Evolutionary conservation across 2,329 filamentous ascomycete genomes (phyloP).

Genomic region (Penicillium thymicola): DNA sequence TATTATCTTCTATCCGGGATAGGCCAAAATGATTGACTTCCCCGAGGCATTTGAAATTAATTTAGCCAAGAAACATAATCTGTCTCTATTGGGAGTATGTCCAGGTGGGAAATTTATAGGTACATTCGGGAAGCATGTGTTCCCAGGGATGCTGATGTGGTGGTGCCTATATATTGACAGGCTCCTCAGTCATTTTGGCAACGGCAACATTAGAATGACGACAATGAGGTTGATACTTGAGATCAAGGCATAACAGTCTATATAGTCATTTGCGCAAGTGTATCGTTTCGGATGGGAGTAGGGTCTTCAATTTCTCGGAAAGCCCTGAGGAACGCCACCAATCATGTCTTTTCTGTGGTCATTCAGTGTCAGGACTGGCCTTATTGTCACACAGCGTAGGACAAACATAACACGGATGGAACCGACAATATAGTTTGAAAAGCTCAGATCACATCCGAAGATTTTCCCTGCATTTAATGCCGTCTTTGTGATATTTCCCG

Average conservation of each 20-base stretch:
- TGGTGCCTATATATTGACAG: slow-evolving; percentile 58
- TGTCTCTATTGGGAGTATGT: slow-evolving; percentile 74
- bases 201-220: slow-evolving; percentile 55
- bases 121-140: slow-evolving; percentile 82
- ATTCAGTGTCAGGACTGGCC: not conserved
- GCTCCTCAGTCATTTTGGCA: slow-evolving; percentile 68
- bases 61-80: slow-evolving; percentile 65
- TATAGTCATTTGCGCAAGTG: not conserved
- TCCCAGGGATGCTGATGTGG: slow-evolving; percentile 69
- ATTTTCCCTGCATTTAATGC: slow-evolving; percentile 1
- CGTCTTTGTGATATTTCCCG: not conserved
- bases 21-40: slow-evolving; percentile 43
- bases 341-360: not conserved
- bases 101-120: slow-evolving; percentile 63
- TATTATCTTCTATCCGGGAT: not conserved
- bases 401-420: not conserved
- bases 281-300: not conserved
- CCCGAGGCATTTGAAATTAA: slow-evolving; percentile 67
- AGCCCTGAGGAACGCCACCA: not conserved
- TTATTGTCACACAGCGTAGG: slow-evolving; percentile 2
- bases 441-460: not conserved
- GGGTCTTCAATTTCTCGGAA: not conserved
- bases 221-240: slow-evolving; percentile 13
- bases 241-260: slow-evolving; percentile 7
- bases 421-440: not conserved